phyloP scores from a whole-genome alignment of 495 filamentous ascomycete genomes.

The Penicillium arizonense region DNA sequence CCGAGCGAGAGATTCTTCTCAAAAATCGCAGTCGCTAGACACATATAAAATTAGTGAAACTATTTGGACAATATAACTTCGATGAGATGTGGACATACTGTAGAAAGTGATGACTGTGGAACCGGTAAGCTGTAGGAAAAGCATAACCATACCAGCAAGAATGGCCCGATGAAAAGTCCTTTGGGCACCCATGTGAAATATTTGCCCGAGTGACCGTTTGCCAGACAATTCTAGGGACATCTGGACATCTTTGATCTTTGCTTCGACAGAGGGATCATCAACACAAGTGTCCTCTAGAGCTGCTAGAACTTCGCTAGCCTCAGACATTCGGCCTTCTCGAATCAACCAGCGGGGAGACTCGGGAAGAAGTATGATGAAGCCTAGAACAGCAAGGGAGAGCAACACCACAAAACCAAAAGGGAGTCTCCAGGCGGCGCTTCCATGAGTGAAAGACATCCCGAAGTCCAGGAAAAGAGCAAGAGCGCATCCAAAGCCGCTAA shows the following conservation, averaged over 20 bases:
- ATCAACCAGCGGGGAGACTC: conserved; percentile 49
- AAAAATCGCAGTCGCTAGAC: conserved; percentile 21
- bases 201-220: conserved; percentile 5
- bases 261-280: conserved; percentile 18
- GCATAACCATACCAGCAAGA: conserved; percentile 15
- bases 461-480: conserved; percentile 53
- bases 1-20: conserved; percentile 17
- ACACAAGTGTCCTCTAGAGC: conserved; percentile 38
- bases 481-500: conserved; percentile 58
- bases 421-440: conserved; percentile 46
- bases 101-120: conserved; percentile 26
- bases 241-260: conserved; percentile 20
- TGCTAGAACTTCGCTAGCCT: conserved; percentile 35
- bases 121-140: conserved; percentile 23
- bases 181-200: conserved; percentile 23
- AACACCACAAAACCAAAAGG: conserved; percentile 48
- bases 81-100: conserved; percentile 10
- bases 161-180: conserved; percentile 22
- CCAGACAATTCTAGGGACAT: conserved; percentile 13
- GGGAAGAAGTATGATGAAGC: conserved; percentile 38
- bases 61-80: neutral
- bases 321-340: conserved; percentile 27
- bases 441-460: conserved; percentile 46
- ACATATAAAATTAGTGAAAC: neutral
- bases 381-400: conserved; percentile 19